Evolutionary conservation across 345 rosid genomes (phyloP).

Genomic region (Camelina neglecta): DNA sequence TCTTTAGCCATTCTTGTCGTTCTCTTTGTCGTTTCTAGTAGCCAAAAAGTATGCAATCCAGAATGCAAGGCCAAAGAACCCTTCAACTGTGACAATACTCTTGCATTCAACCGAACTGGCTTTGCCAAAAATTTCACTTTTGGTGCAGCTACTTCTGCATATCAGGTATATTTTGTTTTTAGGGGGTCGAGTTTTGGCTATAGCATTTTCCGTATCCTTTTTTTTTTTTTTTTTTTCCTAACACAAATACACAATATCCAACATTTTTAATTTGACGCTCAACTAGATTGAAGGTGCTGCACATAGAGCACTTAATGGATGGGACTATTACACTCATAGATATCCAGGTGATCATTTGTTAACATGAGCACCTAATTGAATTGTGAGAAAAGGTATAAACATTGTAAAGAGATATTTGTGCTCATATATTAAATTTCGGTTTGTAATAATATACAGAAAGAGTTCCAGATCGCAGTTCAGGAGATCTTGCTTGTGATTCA

Average conservation of each 20-base stretch:
- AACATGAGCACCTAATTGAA: background rate
- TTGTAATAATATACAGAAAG: constrained; percentile 10
- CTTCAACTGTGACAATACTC: constrained; percentile 28
- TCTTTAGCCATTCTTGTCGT: constrained; percentile 16
- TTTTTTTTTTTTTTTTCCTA: no score
- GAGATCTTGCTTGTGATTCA: constrained; percentile 37
- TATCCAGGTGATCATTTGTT: constrained; percentile 25
- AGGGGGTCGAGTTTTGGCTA: background rate
- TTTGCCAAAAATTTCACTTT: constrained; percentile 28
- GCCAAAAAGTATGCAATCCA: constrained; percentile 29
- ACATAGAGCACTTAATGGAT: constrained; percentile 34
- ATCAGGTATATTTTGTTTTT: constrained; percentile 11
- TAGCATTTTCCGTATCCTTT: background rate
- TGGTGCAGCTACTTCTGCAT: constrained; percentile 39
- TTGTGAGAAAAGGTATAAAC: background rate
- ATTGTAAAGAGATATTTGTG: background rate
- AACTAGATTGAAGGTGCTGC: constrained; percentile 34
- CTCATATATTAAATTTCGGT: background rate
- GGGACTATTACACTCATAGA: constrained; percentile 37
- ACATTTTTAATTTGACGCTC: background rate
- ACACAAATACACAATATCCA: background rate
- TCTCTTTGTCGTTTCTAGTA: background rate
- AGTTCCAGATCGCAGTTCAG: constrained; percentile 24
- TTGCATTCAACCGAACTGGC: constrained; percentile 27
- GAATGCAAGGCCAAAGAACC: constrained; percentile 36